These are phyloP conservation scores for Lyophyllum semitale DNA, from an alignment of 768 basidiomycete genomes.

Conservation along the genomic window DNA sequence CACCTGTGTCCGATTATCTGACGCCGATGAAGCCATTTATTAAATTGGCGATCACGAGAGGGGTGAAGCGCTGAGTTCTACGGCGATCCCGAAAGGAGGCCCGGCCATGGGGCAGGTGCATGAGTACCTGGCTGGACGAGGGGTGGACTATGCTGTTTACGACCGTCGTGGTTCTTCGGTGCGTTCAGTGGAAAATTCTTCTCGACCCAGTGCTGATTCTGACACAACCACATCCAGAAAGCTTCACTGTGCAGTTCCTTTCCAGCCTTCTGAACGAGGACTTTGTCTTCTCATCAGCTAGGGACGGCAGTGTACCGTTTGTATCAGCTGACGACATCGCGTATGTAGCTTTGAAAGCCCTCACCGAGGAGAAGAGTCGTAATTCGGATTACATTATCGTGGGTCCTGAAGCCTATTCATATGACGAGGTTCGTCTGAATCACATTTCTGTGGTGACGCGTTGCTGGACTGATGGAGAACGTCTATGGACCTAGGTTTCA, in stretches of 20 bases:
- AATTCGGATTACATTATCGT: slow-evolving; percentile 30
- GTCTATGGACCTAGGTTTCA: slow-evolving; percentile 19
- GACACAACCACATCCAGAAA: neutral
- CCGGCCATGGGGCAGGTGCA: no score
- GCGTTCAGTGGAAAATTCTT: slow-evolving; percentile 3
- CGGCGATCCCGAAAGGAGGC: slow-evolving; percentile 26
- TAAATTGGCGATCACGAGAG: slow-evolving; percentile 26
- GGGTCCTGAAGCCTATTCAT: slow-evolving; percentile 31
- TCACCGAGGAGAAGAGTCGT: slow-evolving; percentile 23
- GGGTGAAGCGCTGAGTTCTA: slow-evolving; percentile 27
- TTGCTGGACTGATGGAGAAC: neutral
- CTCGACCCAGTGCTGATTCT: neutral
- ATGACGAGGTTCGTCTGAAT: slow-evolving; percentile 28
- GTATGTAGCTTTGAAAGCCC: slow-evolving; percentile 27
- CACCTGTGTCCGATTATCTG: neutral
- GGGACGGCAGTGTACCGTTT: slow-evolving; percentile 29
- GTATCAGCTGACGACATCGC: slow-evolving; percentile 35
- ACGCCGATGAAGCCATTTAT: no score
- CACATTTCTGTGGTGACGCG: neutral
- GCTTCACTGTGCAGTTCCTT: neutral
- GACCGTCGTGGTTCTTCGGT: slow-evolving; percentile 43
- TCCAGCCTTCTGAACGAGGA: neutral
- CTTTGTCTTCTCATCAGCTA: slow-evolving; percentile 15
- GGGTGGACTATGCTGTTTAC: slow-evolving; percentile 33
- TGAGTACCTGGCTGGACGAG: slow-evolving; percentile 32